Percentiles rank a stretch among this genome's conserved stretches.
Evolutionary conservation across 2,329 filamentous ascomycete genomes (phyloP).

Genomic region (Clarireedia paspali): DNA sequence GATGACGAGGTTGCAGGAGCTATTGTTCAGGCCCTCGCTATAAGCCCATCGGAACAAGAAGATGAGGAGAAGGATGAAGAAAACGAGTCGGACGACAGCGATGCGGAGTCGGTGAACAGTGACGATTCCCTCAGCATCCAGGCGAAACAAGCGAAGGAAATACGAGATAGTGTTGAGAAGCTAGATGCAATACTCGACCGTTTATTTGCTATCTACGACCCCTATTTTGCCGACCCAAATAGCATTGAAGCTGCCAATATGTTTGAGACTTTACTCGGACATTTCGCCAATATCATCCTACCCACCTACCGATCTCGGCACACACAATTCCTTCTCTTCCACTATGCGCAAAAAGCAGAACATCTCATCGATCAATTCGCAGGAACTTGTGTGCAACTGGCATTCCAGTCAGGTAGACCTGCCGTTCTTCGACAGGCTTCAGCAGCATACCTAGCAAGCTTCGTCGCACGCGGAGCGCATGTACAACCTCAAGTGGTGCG

Average conservation of each 20-base stretch:
- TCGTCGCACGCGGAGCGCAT: conserved; percentile 82
- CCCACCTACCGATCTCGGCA: conserved; percentile 88
- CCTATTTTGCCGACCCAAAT: conserved; percentile 61
- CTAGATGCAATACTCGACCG: conserved; percentile 85
- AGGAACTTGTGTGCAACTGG: conserved; percentile 64
- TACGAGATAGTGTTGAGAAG: conserved; percentile 81
- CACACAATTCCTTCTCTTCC: conserved; percentile 92
- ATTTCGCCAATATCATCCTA: conserved; percentile 82
- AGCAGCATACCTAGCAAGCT: conserved; percentile 87
- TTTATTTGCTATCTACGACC: conserved; percentile 76
- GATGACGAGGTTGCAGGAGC: conserved; percentile 80
- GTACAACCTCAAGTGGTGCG: conserved; percentile 71
- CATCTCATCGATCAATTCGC: conserved; percentile 76
- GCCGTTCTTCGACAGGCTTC: conserved; percentile 74
- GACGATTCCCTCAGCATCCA: conserved; percentile 63
- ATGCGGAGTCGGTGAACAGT: conserved; percentile 63
- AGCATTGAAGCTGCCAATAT: conserved; percentile 61
- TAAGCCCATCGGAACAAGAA: conserved; percentile 36
- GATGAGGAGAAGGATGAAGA: conserved; percentile 45
- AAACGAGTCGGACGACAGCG: conserved; percentile 48
- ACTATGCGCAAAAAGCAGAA: conserved; percentile 80
- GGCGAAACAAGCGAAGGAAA: conserved; percentile 55
- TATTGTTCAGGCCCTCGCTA: conserved; percentile 49
- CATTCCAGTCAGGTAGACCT: conserved; percentile 56
- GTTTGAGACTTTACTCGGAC: conserved; percentile 72